phyloP scores from a whole-genome alignment of 23 red algal species.

The Gracilaria gracilis region DNA sequence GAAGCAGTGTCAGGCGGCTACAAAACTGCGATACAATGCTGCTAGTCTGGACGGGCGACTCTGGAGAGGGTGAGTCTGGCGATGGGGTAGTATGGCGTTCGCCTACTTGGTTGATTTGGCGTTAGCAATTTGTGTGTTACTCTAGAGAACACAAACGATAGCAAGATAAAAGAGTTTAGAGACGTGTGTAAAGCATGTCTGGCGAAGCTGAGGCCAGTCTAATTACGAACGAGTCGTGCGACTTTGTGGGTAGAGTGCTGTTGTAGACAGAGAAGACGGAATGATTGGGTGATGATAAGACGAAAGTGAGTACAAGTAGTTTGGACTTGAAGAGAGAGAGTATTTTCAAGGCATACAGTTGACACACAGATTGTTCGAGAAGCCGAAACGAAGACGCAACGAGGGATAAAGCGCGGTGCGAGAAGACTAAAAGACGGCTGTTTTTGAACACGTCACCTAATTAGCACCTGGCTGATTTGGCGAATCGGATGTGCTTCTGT shows the following conservation, averaged over 20 bases:
- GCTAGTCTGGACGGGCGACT: background rate
- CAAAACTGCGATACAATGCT: background rate
- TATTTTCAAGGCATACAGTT: background rate
- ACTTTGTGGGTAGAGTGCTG: too few species aligned
- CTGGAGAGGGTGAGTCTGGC: background rate
- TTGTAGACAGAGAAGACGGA: background rate
- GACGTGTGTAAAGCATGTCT: background rate
- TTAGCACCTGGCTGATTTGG: background rate
- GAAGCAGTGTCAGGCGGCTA: background rate
- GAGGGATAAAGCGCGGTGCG: background rate
- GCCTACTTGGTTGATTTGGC: too few species aligned
- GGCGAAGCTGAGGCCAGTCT: background rate
- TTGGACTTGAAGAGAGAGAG: too few species aligned
- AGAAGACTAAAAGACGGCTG: background rate
- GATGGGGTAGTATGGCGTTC: background rate
- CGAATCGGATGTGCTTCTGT: too few species aligned
- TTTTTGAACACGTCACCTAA: background rate
- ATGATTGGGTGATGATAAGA: background rate
- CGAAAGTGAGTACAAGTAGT: background rate
- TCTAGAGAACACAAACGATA: background rate
- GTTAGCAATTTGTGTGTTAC: background rate
- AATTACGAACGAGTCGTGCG: background rate
- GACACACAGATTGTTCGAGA: background rate
- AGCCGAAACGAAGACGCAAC: background rate
- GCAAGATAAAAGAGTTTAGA: background rate